Percentiles rank a stretch among this genome's conserved stretches.
These are phyloP conservation scores for Fusarium sp. DNA, from an alignment of 2,329 filamentous ascomycete species.

Conservation along the genomic window DNA sequence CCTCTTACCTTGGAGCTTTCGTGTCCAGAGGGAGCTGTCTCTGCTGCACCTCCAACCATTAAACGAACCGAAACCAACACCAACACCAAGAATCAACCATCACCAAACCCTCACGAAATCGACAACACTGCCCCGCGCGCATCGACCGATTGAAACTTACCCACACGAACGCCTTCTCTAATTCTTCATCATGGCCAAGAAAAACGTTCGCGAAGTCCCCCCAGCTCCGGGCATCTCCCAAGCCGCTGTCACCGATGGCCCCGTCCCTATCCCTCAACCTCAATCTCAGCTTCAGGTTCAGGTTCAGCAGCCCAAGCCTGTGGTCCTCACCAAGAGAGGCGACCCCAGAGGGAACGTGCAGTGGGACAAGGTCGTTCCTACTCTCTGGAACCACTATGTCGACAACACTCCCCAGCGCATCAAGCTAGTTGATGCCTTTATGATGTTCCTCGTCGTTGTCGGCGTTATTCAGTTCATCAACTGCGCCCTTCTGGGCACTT, in stretches of 20 bases:
- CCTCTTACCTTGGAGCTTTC: constrained; percentile 52
- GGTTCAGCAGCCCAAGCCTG: constrained; percentile 38
- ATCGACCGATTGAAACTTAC: not conserved
- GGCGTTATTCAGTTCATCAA: constrained; percentile 95
- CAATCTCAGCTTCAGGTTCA: constrained; percentile 2
- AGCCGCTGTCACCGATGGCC: constrained; percentile 46
- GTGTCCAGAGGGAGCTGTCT: constrained; percentile 51
- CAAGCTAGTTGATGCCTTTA: constrained; percentile 91
- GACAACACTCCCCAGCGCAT: constrained; percentile 87
- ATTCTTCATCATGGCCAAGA: constrained; percentile 62
- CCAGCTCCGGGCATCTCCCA: constrained; percentile 52
- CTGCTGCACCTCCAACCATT: constrained; percentile 19
- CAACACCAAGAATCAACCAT: constrained; percentile 17
- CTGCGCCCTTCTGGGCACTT: constrained; percentile 92
- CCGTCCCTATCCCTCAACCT: constrained; percentile 41
- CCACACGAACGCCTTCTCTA: not conserved
- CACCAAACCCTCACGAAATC: constrained; percentile 17
- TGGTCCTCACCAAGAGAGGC: constrained; percentile 41
- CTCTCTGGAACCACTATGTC: constrained; percentile 83
- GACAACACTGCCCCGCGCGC: not conserved
- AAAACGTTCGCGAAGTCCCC: constrained; percentile 53
- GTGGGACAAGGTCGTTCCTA: constrained; percentile 72
- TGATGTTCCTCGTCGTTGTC: constrained; percentile 86
- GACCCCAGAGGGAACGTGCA: constrained; percentile 47
- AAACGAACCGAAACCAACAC: constrained; percentile 28